phyloP scores from a whole-genome alignment of 2,329 filamentous ascomycete genomes.

The Sporothrix variecibatus region DNA sequence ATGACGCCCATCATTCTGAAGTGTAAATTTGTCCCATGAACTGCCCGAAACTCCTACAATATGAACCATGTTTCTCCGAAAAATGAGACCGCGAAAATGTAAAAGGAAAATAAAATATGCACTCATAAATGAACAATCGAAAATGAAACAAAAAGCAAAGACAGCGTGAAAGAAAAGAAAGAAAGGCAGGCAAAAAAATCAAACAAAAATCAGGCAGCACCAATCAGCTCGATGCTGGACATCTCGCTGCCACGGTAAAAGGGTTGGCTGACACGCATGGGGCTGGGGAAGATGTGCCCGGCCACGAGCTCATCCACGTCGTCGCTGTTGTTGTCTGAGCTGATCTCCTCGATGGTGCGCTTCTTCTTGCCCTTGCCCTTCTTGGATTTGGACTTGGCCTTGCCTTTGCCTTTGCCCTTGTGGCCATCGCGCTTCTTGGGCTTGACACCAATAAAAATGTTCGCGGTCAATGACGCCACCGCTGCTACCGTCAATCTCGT shows the following conservation, averaged over 20 bases:
- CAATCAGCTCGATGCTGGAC: not conserved
- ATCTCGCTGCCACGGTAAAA: slow-evolving; percentile 9
- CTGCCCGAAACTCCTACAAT: not conserved
- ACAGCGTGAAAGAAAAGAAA: not conserved
- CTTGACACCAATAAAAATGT: slow-evolving; percentile 28
- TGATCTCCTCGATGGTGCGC: slow-evolving; percentile 26
- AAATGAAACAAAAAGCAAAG: not conserved
- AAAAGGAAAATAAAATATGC: not conserved
- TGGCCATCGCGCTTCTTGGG: not conserved
- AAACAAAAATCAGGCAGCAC: not conserved
- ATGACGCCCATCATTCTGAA: not conserved
- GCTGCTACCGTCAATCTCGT: not conserved
- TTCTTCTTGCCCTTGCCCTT: slow-evolving; percentile 20
- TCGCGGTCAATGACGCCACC: slow-evolving; percentile 23
- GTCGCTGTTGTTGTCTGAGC: slow-evolving; percentile 18
- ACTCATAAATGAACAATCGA: not conserved
- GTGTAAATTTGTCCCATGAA: not conserved
- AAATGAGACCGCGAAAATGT: not conserved
- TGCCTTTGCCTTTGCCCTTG: slow-evolving; percentile 15
- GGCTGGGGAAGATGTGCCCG: slow-evolving; percentile 18
- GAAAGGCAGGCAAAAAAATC: not conserved
- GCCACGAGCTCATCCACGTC: slow-evolving; percentile 21
- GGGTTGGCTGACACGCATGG: not conserved
- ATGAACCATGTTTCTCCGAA: not conserved
- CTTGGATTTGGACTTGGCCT: not conserved